Percentiles rank a stretch among this genome's conserved stretches.
phyloP scores from a whole-genome alignment of 352 stramenopile species.

The Pythium coloratum region DNA sequence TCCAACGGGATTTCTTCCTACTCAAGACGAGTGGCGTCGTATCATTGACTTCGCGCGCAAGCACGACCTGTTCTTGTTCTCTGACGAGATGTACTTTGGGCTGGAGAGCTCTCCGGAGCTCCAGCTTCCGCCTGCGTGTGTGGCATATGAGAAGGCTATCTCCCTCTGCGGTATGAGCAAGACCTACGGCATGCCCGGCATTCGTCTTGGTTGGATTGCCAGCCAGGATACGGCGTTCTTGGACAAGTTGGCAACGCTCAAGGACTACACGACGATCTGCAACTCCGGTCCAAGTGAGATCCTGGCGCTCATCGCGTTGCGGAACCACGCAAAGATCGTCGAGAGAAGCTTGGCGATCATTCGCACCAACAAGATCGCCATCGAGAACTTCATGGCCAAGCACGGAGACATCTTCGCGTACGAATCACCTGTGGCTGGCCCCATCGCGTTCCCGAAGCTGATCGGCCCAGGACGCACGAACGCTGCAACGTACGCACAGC shows the following conservation, averaged over 20 bases:
- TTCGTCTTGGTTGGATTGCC: constrained; percentile 62
- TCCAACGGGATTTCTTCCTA: constrained; percentile 51
- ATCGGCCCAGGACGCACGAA: constrained; percentile 8
- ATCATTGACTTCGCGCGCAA: constrained; percentile 43
- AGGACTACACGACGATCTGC: constrained; percentile 81
- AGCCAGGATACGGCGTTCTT: constrained; percentile 39
- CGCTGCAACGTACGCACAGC: constrained; percentile 27
- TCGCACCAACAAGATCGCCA: constrained; percentile 13
- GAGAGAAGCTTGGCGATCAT: constrained; percentile 37
- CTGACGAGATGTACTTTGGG: constrained; percentile 68
- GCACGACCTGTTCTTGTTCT: constrained; percentile 53
- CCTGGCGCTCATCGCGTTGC: constrained; percentile 54
- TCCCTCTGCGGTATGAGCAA: constrained; percentile 64
- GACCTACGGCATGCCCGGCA: constrained; percentile 46
- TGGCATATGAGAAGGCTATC: constrained; percentile 50
- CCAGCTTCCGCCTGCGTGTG: constrained; percentile 32
- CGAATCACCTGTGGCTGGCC: constrained; percentile 28
- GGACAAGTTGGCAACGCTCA: constrained; percentile 38
- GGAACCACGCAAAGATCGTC: constrained; percentile 32
- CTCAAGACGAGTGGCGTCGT: constrained; percentile 33
- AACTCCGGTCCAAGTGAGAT: constrained; percentile 55
- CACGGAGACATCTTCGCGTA: constrained; percentile 42
- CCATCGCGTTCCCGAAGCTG: constrained; percentile 42
- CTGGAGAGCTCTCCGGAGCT: constrained; percentile 34
- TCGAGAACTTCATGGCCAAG: constrained; percentile 39